Percentiles rank a stretch among this genome's conserved stretches.
phyloP scores from a whole-genome alignment of 1,284 basidiomycete species.

The Leccinum ponderosum region DNA sequence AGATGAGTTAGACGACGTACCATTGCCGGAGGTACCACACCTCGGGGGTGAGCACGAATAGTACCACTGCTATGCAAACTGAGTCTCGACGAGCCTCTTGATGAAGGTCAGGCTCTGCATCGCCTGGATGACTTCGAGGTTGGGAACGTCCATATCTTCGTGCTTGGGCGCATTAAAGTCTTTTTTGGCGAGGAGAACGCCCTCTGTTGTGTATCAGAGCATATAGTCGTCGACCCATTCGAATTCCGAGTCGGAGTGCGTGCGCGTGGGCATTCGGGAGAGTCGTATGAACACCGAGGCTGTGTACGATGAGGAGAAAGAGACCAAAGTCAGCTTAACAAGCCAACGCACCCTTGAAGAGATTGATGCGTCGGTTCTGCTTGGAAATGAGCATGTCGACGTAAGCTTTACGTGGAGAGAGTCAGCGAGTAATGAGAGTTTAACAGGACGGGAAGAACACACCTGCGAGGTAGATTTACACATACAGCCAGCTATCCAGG shows the following conservation, averaged over 20 bases:
- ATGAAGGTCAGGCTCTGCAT: conserved; percentile 96
- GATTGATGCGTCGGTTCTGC: conserved; percentile 81
- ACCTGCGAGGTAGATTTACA: background rate
- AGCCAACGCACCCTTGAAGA: conserved; percentile 91
- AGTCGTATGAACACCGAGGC: background rate
- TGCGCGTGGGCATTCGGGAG: background rate
- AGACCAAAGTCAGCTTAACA: background rate
- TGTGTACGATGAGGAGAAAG: background rate
- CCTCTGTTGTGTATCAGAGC: background rate
- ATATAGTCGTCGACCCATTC: background rate
- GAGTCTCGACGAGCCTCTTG: conserved; percentile 93
- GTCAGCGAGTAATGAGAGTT: background rate
- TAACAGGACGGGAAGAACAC: background rate
- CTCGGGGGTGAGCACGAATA: conserved; percentile 43
- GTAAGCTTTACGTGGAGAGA: conserved; percentile 21
- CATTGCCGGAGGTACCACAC: no score
- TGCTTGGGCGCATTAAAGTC: conserved; percentile 98
- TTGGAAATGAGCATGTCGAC: conserved; percentile 88
- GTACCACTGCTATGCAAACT: conserved; percentile 94
- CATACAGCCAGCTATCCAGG: conserved; percentile 22
- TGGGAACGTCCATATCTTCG: conserved; percentile 95
- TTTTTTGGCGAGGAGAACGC: conserved; percentile 51
- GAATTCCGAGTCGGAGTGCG: background rate
- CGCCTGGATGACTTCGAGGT: conserved; percentile 99
- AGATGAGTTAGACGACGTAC: no score